Evolutionary conservation across 1,284 basidiomycete species (phyloP).

Genomic region (Cutaneotrichosporon sp.): DNA sequence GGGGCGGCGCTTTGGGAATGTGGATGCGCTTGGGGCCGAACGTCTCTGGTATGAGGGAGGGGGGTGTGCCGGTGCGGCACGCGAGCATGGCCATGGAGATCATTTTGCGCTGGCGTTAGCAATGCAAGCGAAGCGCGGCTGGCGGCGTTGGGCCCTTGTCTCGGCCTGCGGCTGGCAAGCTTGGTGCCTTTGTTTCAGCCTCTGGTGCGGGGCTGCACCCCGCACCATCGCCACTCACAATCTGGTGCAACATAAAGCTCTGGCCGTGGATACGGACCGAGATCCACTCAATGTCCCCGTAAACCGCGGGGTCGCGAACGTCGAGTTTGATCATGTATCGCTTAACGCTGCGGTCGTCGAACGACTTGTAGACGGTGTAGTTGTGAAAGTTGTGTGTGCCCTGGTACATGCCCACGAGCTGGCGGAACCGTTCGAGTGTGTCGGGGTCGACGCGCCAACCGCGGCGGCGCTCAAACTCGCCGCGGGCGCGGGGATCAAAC

Average conservation of each 20-base stretch:
- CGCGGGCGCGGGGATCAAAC: conserved; percentile 25
- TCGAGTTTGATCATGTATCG: conserved; percentile 80
- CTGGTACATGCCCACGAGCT: conserved; percentile 60
- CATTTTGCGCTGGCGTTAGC: conserved; percentile 80
- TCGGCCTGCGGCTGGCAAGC: too few relatives aligned
- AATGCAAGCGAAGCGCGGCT: background rate
- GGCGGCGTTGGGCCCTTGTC: too few relatives aligned
- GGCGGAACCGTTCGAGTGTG: conserved; percentile 58
- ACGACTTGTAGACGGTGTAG: conserved; percentile 85
- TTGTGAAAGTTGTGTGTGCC: conserved; percentile 89
- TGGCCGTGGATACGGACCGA: conserved; percentile 91
- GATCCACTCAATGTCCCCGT: conserved; percentile 92
- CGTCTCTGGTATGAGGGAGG: conserved; percentile 60
- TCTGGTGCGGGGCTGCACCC: too few relatives aligned
- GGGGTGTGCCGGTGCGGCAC: conserved; percentile 67
- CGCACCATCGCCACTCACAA: conserved; percentile 50
- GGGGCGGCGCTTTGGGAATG: conserved; percentile 92
- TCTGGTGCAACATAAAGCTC: conserved; percentile 97
- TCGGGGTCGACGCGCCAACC: conserved; percentile 62
- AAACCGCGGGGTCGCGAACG: conserved; percentile 72
- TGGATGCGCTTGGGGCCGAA: conserved; percentile 67
- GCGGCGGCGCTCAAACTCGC: conserved; percentile 41
- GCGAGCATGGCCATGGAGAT: conserved; percentile 77
- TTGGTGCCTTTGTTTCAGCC: too few relatives aligned
- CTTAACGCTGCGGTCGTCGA: conserved; percentile 71